These are phyloP conservation scores for Paxillus rubicundulus DNA, from an alignment of 768 basidiomycete species.

Conservation along the genomic window DNA sequence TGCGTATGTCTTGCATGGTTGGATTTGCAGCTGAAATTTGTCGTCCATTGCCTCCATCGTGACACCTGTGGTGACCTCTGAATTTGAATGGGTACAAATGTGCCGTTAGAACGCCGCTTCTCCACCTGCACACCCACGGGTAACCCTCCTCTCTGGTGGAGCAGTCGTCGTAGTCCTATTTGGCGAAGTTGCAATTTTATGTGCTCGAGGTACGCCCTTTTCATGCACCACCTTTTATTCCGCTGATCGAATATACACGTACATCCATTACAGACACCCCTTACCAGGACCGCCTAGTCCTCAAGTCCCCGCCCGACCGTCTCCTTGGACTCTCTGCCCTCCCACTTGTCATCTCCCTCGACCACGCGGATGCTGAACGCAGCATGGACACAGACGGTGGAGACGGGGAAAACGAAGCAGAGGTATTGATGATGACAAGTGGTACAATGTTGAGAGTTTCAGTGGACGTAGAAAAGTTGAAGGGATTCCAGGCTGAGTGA, in stretches of 20 bases:
- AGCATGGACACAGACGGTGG: slow-evolving; percentile 9
- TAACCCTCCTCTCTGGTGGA: slow-evolving; percentile 61
- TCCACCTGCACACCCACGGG: slow-evolving; percentile 69
- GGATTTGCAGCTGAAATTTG: neutral
- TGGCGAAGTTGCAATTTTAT: slow-evolving; percentile 73
- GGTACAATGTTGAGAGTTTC: slow-evolving; percentile 66
- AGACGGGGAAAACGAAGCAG: slow-evolving; percentile 12
- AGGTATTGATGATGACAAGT: slow-evolving; percentile 50
- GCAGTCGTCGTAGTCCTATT: slow-evolving; percentile 63
- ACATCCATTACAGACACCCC: slow-evolving; percentile 49
- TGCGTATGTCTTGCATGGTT: slow-evolving; percentile 35
- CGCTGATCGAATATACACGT: neutral
- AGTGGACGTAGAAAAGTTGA: slow-evolving; percentile 60
- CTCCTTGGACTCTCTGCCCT: slow-evolving; percentile 68
- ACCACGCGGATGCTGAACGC: slow-evolving; percentile 14
- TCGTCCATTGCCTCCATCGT: neutral
- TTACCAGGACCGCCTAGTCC: slow-evolving; percentile 68
- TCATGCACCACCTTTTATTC: neutral
- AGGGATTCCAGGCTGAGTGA: slow-evolving; percentile 62
- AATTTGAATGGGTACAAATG: neutral
- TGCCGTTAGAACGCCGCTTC: slow-evolving; percentile 55
- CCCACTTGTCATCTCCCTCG: slow-evolving; percentile 18
- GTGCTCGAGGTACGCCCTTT: slow-evolving; percentile 52
- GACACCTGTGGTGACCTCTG: neutral
- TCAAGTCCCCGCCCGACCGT: slow-evolving; percentile 66